Evolutionary conservation across 2,329 filamentous ascomycete species (phyloP).

Genomic region (Neonectria magnoliae): DNA sequence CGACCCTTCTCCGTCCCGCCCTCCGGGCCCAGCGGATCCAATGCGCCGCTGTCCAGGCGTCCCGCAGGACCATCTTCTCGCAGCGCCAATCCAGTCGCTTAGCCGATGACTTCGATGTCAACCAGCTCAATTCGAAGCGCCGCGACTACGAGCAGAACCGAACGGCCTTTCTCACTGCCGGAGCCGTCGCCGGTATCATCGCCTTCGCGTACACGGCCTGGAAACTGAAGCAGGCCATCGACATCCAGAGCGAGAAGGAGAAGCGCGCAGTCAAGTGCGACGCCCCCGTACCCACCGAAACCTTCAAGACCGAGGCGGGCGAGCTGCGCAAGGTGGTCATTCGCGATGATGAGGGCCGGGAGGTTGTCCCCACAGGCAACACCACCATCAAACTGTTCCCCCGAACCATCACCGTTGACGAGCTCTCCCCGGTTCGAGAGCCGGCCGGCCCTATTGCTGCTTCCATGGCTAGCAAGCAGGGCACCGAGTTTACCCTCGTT

Average conservation of each 20-base stretch:
- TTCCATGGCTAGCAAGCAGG: conserved; percentile 53
- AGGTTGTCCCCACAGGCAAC: conserved; percentile 84
- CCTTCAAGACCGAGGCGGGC: conserved; percentile 60
- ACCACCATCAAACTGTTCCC: conserved; percentile 84
- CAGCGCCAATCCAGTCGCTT: conserved; percentile 47
- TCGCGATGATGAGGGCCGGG: conserved; percentile 74
- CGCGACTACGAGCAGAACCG: conserved; percentile 62
- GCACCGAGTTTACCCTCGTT: conserved; percentile 83
- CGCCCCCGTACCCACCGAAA: conserved; percentile 52
- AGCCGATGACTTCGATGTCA: conserved; percentile 61
- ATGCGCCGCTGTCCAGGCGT: conserved; percentile 35
- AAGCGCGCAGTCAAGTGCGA: conserved; percentile 56
- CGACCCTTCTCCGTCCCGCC: conserved; percentile 45
- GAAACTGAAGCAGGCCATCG: conserved; percentile 59
- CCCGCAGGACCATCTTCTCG: conserved; percentile 45
- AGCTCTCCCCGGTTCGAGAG: conserved; percentile 49
- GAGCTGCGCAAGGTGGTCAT: conserved; percentile 67
- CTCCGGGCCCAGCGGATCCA: conserved; percentile 39
- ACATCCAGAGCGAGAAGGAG: conserved; percentile 46
- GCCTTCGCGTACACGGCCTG: conserved; percentile 62
- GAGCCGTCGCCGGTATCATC: conserved; percentile 60
- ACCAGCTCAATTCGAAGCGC: conserved; percentile 57
- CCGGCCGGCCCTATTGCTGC: conserved; percentile 47
- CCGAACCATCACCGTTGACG: conserved; percentile 70
- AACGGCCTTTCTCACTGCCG: conserved; percentile 62